A percentile compares a stretch with the other conserved stretches of the same genome.
Conservation (phyloP, 345 rosid species). For the Conringia planisiliqua region DNA sequence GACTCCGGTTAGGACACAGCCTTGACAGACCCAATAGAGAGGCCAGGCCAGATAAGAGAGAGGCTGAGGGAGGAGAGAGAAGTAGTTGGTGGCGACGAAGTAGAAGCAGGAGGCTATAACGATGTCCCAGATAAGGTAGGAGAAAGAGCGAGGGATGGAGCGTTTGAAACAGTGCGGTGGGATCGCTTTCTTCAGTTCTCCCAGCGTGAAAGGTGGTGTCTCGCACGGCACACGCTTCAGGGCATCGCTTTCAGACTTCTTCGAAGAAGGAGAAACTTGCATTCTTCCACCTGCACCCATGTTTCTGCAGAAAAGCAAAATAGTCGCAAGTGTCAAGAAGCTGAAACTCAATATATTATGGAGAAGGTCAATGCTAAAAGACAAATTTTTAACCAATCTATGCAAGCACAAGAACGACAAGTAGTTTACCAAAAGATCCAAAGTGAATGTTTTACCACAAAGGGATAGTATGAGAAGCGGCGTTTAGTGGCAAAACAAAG, state of each 20-base stretch:
- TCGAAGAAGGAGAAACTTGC: conserved; percentile 41
- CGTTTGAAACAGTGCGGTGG: conserved; percentile 87
- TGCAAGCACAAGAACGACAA: not conserved
- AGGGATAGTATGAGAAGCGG: not conserved
- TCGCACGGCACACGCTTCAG: conserved; percentile 56
- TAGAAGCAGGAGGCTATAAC: conserved; percentile 52
- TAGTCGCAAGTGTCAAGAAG: not conserved
- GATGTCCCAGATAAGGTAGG: conserved; percentile 57
- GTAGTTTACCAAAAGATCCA: not conserved
- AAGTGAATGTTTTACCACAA: not conserved
- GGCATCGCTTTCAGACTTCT: conserved; percentile 34
- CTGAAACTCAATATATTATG: conserved; percentile 16
- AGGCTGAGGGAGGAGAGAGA: conserved; percentile 52
- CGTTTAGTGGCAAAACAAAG: not conserved
- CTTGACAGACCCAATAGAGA: conserved; percentile 76
- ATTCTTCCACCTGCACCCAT: conserved; percentile 92
- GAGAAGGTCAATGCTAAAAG: not conserved
- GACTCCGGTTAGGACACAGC: conserved; percentile 67
- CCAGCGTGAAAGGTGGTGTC: conserved; percentile 66
- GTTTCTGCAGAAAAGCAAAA: conserved; percentile 23
- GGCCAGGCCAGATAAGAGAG: conserved; percentile 74
- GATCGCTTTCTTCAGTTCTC: conserved; percentile 77
- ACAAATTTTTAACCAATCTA: not conserved
- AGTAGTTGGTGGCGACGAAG: conserved; percentile 51
- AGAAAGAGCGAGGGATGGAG: conserved; percentile 75